Base-by-base conservation (phyloP, 78 protist genomes). In the Speleostelium caveatum region DNA sequence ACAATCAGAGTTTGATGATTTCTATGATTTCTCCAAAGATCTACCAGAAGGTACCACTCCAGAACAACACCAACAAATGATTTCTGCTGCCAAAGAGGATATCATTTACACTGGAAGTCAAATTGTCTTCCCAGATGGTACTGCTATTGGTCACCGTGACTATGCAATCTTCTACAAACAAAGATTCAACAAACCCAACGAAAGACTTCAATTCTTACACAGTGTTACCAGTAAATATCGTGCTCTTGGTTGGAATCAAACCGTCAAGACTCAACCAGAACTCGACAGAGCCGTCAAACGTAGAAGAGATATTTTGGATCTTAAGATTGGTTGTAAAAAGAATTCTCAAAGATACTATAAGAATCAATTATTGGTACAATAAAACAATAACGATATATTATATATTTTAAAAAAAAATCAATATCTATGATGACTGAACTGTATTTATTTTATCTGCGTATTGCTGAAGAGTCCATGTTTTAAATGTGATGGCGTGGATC, bases 21-120 rank as follows among this genome's bases (percentile, higher is more conserved):
- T 28, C 39, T 96, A 94, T 79, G 97, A 96, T 75, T 96, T 71
- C 66, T 36, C 92, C 10, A 45, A 49, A n/a, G 86, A 61, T 45
- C 28, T n/a, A 28, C 65, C 24, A 16, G 65, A 53, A 12, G 75
- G 51, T 7, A 24, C 59, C 16, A 30, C 69, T 16, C 83, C 51
- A 63, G 90, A 75, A 32, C 73, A 76, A 19, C 49, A 53, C 16
- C 73, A 88, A 53, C 16, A 35, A 24, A 41, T 66, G 35, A 16
- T 42, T 0, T 51, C 5, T 22, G 30, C 42, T 24, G 53, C 78
- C 28, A n/a, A n/a, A n/a, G n/a, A n/a, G n/a, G 75, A 38, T 16
- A 45, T 94, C 39, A 26, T 55, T 4, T 63, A 73, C 42, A 49
- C 86, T 30, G 85, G 61, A 19, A 32, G 32, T 66, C 92, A 89